Percentiles rank a stretch among this genome's conserved stretches.
Evolutionary conservation across 306 rosid genomes (phyloP).

Genomic region (Pterocarpus macrocarpus): DNA sequence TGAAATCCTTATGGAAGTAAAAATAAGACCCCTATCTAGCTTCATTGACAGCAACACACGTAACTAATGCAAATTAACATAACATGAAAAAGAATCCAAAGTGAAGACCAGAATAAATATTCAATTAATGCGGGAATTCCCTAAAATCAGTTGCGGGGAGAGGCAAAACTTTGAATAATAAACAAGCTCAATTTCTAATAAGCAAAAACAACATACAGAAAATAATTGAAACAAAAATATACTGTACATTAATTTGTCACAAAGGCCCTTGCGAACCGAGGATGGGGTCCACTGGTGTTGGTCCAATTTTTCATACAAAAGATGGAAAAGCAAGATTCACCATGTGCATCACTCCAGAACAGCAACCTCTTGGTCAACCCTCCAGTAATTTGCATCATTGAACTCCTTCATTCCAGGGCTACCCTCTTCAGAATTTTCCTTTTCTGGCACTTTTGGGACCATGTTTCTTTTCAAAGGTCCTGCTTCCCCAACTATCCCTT

Average conservation of each 20-base stretch:
- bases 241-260: constrained; percentile 79
- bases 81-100: not conserved
- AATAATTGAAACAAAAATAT: constrained; percentile 70
- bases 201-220: constrained; percentile 60
- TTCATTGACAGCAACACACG: too few species aligned
- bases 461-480: constrained; percentile 83
- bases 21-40: not conserved
- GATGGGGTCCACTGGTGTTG: constrained; percentile 41
- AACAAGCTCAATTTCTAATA: constrained; percentile 66
- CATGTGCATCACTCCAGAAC: constrained; percentile 70
- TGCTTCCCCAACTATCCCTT: constrained; percentile 96
- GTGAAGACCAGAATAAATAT: constrained; percentile 37
- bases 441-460: constrained; percentile 63
- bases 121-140: constrained; percentile 55
- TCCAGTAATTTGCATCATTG: constrained; percentile 97
- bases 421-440: constrained; percentile 77
- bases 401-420: constrained; percentile 80
- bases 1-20: not conserved
- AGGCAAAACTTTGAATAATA: constrained; percentile 67
- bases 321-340: constrained; percentile 37
- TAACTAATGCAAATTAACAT: not conserved
- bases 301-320: constrained; percentile 55
- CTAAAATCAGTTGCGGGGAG: constrained; percentile 57
- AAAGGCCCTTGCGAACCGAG: constrained; percentile 50
- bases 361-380: constrained; percentile 94